phyloP scores from a whole-genome alignment of 139 green algal species.

The Microglena sp. region DNA sequence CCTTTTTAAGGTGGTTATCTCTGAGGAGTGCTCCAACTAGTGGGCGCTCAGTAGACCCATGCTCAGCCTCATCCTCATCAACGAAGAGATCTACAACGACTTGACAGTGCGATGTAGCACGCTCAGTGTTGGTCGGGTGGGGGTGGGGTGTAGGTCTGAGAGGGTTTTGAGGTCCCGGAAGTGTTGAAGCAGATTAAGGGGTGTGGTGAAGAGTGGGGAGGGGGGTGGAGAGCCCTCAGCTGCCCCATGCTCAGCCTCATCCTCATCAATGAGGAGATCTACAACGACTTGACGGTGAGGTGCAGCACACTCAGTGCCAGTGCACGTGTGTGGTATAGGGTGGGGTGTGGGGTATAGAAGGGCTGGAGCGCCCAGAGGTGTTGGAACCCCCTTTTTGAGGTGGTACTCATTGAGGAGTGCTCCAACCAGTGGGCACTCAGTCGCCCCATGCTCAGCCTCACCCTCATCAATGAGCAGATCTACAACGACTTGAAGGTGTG shows the following conservation, averaged over 20 bases:
- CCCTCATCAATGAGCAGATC: slow-evolving; percentile 70
- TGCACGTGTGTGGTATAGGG: not conserved
- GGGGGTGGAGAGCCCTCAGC: slow-evolving; percentile 49
- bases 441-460: slow-evolving; percentile 81
- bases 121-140: no score
- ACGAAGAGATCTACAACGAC: slow-evolving; percentile 63
- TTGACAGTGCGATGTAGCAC: slow-evolving; percentile 41
- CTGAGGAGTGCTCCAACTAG: slow-evolving; percentile 96
- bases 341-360: not conserved
- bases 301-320: not conserved
- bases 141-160: no score
- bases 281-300: slow-evolving; percentile 54
- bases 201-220: no score
- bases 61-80: slow-evolving; percentile 92
- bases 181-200: no score
- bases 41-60: slow-evolving; percentile 92
- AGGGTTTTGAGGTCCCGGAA: no score
- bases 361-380: not conserved
- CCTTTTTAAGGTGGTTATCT: slow-evolving; percentile 94
- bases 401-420: slow-evolving; percentile 96
- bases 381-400: no score
- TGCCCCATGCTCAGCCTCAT: slow-evolving; percentile 94
- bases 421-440: slow-evolving; percentile 92
- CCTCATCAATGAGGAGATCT: slow-evolving; percentile 79
- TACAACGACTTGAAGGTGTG: slow-evolving; percentile 46